A percentile compares a stretch with the other conserved stretches of the same genome.
Evolutionary conservation across 768 basidiomycete genomes (phyloP).

Genomic region (Lentinula guzmanii): DNA sequence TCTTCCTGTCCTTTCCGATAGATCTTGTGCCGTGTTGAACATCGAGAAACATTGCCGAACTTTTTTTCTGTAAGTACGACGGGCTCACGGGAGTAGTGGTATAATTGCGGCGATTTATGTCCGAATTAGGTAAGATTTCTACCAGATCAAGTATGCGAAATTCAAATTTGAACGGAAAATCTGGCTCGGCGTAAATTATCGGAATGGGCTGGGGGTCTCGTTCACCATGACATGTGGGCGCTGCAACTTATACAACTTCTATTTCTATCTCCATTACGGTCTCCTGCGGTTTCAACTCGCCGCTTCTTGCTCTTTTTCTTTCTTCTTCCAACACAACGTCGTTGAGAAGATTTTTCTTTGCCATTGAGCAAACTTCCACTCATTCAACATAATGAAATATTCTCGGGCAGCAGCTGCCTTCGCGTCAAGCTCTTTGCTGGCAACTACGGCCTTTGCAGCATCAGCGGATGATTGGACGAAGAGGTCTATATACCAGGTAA

Average conservation of each 20-base stretch:
- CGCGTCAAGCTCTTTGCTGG: neutral
- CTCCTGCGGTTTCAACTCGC: neutral
- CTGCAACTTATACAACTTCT: neutral
- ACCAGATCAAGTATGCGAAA: neutral
- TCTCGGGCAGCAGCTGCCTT: neutral
- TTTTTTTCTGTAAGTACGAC: no score
- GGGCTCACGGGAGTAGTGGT: no score
- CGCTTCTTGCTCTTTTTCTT: neutral
- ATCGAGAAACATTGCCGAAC: no score
- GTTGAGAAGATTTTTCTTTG: neutral
- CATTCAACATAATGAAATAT: neutral
- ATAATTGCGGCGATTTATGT: neutral
- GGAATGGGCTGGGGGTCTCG: no score
- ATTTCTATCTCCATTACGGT: neutral
- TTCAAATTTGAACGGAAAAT: neutral
- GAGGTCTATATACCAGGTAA: constrained; percentile 21
- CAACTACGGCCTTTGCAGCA: neutral
- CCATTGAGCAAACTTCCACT: neutral
- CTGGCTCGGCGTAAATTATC: no score
- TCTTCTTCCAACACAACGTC: neutral
- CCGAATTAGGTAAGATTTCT: neutral
- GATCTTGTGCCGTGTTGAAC: no score
- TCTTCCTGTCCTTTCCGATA: no score
- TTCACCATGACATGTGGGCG: neutral
- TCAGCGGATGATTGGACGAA: constrained; percentile 17